Conservation (phyloP, 305 asterid species). For the Ajuga reptans region DNA sequence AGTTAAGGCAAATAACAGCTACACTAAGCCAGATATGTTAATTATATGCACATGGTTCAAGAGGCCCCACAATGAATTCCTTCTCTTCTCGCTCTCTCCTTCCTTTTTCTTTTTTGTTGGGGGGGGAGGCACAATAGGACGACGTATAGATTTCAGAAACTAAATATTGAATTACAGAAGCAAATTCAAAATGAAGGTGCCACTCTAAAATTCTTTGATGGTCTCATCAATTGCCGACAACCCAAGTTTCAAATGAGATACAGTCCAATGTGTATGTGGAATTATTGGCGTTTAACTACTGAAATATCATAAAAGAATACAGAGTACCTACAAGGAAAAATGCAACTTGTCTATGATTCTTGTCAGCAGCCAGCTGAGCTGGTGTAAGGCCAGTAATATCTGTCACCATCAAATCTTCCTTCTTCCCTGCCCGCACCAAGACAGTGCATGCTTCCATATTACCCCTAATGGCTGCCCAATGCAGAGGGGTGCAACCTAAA, state of each 20-base stretch:
- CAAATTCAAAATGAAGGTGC: not conserved
- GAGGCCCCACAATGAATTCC: not conserved
- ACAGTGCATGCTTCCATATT: slow-evolving; percentile 96
- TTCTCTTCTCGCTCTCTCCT: no score
- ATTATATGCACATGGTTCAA: not conserved
- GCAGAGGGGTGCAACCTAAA: slow-evolving; percentile 93
- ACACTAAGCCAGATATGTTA: not conserved
- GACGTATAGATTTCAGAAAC: not conserved
- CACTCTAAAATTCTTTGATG: not conserved
- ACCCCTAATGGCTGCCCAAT: slow-evolving; percentile 98
- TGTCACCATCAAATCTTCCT: slow-evolving; percentile 75
- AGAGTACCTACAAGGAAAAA: slow-evolving; percentile 88
- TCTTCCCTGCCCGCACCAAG: slow-evolving; percentile 94
- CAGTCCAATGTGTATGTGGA: not conserved
- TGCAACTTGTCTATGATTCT: slow-evolving; percentile 91
- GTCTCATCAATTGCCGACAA: not conserved
- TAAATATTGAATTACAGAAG: not conserved
- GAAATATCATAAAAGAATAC: not conserved
- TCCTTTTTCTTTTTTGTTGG: no score
- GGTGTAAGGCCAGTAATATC: slow-evolving; percentile 93
- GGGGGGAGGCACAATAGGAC: not conserved
- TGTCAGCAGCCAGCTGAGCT: slow-evolving; percentile 92
- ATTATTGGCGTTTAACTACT: not conserved
- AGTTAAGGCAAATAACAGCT: not conserved
- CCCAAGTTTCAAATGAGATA: not conserved